phyloP scores from a whole-genome alignment of 1,284 basidiomycete genomes.

The Leccinum cinnamomeum region DNA sequence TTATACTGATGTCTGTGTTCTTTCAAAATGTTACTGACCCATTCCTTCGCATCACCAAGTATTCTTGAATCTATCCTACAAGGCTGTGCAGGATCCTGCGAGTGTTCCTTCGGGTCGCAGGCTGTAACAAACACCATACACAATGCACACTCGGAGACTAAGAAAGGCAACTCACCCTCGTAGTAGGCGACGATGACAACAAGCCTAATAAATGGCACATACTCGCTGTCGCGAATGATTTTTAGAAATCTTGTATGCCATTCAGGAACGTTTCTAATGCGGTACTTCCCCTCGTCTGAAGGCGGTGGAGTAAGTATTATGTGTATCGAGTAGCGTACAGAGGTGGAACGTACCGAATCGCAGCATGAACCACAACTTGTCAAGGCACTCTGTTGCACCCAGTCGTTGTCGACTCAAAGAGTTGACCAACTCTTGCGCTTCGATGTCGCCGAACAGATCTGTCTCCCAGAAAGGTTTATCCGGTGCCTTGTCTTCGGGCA shows the following conservation, averaged over 20 bases:
- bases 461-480: too few relatives aligned
- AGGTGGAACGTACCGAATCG: slow-evolving; percentile 21
- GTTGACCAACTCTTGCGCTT: background rate
- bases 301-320: background rate
- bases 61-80: background rate
- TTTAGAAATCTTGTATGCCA: slow-evolving; percentile 13
- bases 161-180: slow-evolving; percentile 20
- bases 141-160: background rate
- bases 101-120: background rate
- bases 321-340: background rate
- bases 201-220: slow-evolving; percentile 15
- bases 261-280: slow-evolving; percentile 12
- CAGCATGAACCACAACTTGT: background rate
- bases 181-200: slow-evolving; percentile 22
- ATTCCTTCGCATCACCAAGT: slow-evolving; percentile 10
- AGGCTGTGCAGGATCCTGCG: background rate
- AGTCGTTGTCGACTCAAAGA: background rate
- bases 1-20: slow-evolving; percentile 15
- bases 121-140: slow-evolving; percentile 6
- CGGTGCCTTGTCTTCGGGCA: background rate
- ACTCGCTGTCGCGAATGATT: slow-evolving; percentile 12
- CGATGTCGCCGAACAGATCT: background rate
- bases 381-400: background rate
- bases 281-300: slow-evolving; percentile 27
- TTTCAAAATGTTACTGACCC: slow-evolving; percentile 12